These are phyloP conservation scores for Corymbia maculata DNA, from an alignment of 345 rosid genomes.

Conservation along the genomic window DNA sequence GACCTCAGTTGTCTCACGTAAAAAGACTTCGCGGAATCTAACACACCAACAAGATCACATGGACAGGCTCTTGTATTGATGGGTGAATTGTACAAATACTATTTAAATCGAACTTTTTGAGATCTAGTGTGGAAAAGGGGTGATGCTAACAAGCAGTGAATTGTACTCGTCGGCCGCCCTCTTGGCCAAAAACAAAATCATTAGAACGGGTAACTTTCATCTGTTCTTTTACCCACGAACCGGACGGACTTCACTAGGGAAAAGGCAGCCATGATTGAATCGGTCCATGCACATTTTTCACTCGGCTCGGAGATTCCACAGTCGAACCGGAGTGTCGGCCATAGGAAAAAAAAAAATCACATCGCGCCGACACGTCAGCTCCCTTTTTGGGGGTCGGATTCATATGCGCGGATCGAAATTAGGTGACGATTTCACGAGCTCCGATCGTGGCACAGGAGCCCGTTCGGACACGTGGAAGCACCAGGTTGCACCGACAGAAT, in stretches of 20 bases:
- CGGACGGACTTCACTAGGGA: background rate
- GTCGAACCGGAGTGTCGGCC: conserved; percentile 17
- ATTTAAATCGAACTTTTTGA: background rate
- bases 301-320: background rate
- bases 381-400: background rate
- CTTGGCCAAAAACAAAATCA: background rate
- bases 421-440: background rate
- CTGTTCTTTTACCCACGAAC: background rate
- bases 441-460: background rate
- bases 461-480: background rate
- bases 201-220: background rate
- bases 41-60: background rate
- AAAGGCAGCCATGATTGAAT: background rate
- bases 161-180: background rate
- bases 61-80: background rate
- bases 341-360: background rate
- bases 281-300: background rate
- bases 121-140: background rate
- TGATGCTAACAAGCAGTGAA: background rate
- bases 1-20: too few relatives aligned
- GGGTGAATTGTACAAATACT: background rate
- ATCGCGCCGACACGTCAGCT: background rate
- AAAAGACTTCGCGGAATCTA: background rate
- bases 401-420: background rate
- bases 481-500: background rate